Evolutionary conservation across 1,139 yeast genomes (phyloP).

Genomic region (Scheffersomyces titani): DNA sequence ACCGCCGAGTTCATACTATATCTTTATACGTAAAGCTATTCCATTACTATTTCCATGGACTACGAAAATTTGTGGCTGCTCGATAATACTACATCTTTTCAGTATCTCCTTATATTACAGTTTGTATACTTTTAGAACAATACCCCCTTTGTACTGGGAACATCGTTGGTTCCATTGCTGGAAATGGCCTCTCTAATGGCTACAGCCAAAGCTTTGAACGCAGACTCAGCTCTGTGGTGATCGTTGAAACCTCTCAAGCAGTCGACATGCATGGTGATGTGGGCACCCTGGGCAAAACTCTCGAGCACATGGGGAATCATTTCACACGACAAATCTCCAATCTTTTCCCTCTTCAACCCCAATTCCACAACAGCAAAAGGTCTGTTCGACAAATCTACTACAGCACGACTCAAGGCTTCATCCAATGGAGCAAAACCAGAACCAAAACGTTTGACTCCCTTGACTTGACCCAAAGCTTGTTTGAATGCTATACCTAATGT

Average conservation of each 20-base stretch:
- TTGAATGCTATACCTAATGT: slow-evolving; percentile 90
- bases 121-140: slow-evolving; percentile 41
- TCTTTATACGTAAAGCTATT: too few relatives aligned
- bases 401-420: slow-evolving; percentile 93
- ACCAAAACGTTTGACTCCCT: slow-evolving; percentile 94
- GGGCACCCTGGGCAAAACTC: slow-evolving; percentile 91
- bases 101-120: not conserved
- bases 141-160: slow-evolving; percentile 96
- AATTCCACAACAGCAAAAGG: slow-evolving; percentile 90
- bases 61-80: too few relatives aligned
- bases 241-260: slow-evolving; percentile 91
- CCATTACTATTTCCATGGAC: not conserved
- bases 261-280: slow-evolving; percentile 90
- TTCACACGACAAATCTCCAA: slow-evolving; percentile 90
- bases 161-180: slow-evolving; percentile 81
- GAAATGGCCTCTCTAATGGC: slow-evolving; percentile 88
- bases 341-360: slow-evolving; percentile 87
- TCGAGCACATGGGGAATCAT: slow-evolving; percentile 97
- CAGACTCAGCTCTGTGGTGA: slow-evolving; percentile 94
- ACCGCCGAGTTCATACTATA: too few relatives aligned
- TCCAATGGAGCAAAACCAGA: slow-evolving; percentile 93
- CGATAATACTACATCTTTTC: not conserved
- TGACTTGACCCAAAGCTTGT: slow-evolving; percentile 83
- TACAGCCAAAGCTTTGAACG: slow-evolving; percentile 92
- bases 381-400: slow-evolving; percentile 88